Base-by-base conservation (phyloP, 2,329 filamentous ascomycete genomes). In the Clonostachys rhizophaga region DNA sequence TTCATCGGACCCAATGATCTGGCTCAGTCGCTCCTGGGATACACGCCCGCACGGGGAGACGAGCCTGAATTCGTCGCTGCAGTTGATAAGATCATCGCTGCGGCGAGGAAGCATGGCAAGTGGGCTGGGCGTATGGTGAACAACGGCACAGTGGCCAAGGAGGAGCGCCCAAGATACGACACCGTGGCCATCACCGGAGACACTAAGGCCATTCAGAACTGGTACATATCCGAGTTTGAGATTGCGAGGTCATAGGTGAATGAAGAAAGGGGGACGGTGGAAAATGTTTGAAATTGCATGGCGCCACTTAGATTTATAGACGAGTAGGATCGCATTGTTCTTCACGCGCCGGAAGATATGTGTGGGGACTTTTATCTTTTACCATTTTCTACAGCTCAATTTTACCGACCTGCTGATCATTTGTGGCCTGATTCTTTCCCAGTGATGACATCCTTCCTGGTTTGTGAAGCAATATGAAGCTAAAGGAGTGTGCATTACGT, bases 81-180 rank as follows among this genome's bases (percentile, higher is more conserved):
- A 3, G 58, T 78, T 30, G 64, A 73, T 39, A 74, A 67, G 54
- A 68, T 75, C 33, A 63, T 72, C 4, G 55, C 61, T 20, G 70
- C 75, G 9, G 75, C 68, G 1, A 56, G 64, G 39, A 71, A 66
- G 53, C 62, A 77, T 51, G 74, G 74, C 5, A 79, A 79, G 58
- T 75, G 71, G 74, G 66, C 67, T 5, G 74, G 64, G 1, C 65
- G 72, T 3, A 66, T 78, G 64, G 66, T 69, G 1, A 74, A 75
- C 49, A 65, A 76, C 54, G 69, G 70, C 42, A 55, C 57, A 4
- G 50, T 55, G 44, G 65, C 66, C 5, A 75, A 74, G 61, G 61
- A 70, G 50, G 63, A 55, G 7, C 56, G 58, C 42, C 47, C 58
- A 33, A 55, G 42, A 13, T 75, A 66, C 55, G 71, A 76, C 49